phyloP scores from a whole-genome alignment of 768 basidiomycete genomes.

The Podaxis carcinomalis region DNA sequence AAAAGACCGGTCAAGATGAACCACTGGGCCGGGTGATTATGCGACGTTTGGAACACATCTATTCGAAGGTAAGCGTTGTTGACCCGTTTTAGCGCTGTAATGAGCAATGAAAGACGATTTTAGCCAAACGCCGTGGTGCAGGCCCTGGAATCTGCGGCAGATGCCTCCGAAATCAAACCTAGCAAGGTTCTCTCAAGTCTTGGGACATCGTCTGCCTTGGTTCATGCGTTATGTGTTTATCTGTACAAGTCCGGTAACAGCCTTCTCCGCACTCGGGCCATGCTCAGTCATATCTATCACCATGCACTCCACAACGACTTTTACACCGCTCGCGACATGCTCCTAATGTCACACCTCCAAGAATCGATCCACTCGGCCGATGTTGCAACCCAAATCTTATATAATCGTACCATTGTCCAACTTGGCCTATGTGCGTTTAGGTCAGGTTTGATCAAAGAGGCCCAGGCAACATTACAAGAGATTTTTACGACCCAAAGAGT shows the following conservation, averaged over 20 bases:
- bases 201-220: constrained; percentile 65
- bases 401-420: constrained; percentile 97
- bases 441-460: constrained; percentile 89
- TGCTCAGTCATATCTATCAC: constrained; percentile 97
- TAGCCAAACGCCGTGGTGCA: constrained; percentile 92
- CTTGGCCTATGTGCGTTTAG: constrained; percentile 97
- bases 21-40: constrained; percentile 86
- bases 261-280: constrained; percentile 90
- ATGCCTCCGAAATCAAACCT: constrained; percentile 56
- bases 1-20: constrained; percentile 71
- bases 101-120: constrained; percentile 3
- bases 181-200: constrained; percentile 53
- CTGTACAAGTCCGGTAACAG: constrained; percentile 92
- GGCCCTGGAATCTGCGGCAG: constrained; percentile 75
- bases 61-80: constrained; percentile 73
- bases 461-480: constrained; percentile 88
- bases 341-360: constrained; percentile 98
- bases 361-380: constrained; percentile 96
- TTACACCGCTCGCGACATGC: constrained; percentile 95
- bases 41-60: constrained; percentile 95
- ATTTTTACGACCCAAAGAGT: constrained; percentile 96
- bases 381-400: constrained; percentile 94
- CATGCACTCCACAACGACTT: constrained; percentile 96
- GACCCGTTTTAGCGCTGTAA: constrained; percentile 10
- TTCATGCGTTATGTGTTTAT: constrained; percentile 85